These are phyloP conservation scores for Albizia julibrissin DNA, from an alignment of 306 rosid species.

Conservation along the genomic window DNA sequence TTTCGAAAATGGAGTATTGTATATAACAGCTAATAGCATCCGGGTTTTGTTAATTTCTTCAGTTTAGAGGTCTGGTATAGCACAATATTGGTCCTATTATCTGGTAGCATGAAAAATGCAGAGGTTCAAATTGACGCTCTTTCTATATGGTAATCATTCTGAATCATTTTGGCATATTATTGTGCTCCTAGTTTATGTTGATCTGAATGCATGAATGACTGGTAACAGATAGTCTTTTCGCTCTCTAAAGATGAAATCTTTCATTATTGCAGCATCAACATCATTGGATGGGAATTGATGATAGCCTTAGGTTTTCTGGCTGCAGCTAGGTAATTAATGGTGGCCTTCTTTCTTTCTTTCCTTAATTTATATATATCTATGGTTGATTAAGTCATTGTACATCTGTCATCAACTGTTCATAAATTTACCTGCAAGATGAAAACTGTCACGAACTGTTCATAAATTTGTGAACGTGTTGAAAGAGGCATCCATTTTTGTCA, in stretches of 20 bases:
- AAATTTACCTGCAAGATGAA: background rate
- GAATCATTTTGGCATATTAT: background rate
- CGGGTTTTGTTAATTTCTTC: too few species aligned
- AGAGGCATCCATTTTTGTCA: background rate
- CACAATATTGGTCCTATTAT: conserved; percentile 48
- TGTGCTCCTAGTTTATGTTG: conserved; percentile 4
- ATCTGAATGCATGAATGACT: background rate
- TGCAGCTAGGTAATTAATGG: conserved; percentile 47
- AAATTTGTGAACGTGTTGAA: too few species aligned
- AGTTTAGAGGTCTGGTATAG: background rate
- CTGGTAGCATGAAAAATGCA: conserved; percentile 52
- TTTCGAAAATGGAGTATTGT: too few species aligned
- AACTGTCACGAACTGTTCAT: background rate
- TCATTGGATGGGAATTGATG: conserved; percentile 67
- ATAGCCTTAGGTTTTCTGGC: conserved; percentile 53
- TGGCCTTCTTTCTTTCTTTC: background rate
- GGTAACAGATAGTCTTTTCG: background rate
- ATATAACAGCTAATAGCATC: too few species aligned
- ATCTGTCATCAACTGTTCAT: background rate
- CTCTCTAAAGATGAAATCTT: background rate
- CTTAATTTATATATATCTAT: background rate
- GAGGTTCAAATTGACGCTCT: conserved; percentile 56
- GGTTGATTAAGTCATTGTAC: background rate
- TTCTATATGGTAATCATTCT: conserved; percentile 49
- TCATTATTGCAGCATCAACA: conserved; percentile 45